phyloP scores from a whole-genome alignment of 352 stramenopile genomes.

The Pseudoperonospora humuli region DNA sequence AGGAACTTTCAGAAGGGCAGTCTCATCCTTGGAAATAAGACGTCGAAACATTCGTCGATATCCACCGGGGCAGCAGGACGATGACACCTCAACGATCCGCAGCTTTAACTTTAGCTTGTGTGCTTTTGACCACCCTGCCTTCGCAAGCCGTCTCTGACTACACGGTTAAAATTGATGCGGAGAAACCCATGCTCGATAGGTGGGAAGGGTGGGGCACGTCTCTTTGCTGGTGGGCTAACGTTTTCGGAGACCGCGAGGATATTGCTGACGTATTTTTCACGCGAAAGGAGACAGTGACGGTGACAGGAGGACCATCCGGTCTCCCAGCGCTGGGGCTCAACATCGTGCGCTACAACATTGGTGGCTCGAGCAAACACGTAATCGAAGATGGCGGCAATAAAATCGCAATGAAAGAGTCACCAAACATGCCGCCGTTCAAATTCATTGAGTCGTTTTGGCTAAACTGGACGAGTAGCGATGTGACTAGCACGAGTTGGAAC shows the following conservation, averaged over 20 bases:
- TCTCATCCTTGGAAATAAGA: too few relatives aligned
- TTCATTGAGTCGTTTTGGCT: constrained; percentile 50
- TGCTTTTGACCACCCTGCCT: constrained; percentile 1
- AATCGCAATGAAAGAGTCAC: constrained; percentile 36
- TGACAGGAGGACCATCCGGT: constrained; percentile 13
- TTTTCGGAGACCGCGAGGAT: constrained; percentile 44
- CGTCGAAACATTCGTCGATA: too few relatives aligned
- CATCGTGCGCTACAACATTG: constrained; percentile 60
- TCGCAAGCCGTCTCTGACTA: constrained; percentile 7
- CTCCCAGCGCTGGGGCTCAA: constrained; percentile 43
- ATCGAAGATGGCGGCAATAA: constrained; percentile 32
- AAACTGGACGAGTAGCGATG: constrained; percentile 39
- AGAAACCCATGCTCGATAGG: constrained; percentile 8
- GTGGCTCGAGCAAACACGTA: constrained; percentile 33
- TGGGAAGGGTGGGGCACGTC: constrained; percentile 62
- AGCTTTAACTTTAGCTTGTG: constrained; percentile 1
- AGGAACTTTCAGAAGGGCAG: too few relatives aligned
- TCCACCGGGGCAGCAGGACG: too few relatives aligned
- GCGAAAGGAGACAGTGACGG: constrained; percentile 25
- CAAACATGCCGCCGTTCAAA: constrained; percentile 46
- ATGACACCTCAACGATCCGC: constrained; percentile 5
- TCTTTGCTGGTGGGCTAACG: constrained; percentile 59
- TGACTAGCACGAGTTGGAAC: constrained; percentile 38
- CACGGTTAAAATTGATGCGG: constrained; percentile 15
- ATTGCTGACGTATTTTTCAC: constrained; percentile 52